Percentiles rank a stretch among this genome's conserved stretches.
Conservation (phyloP, 306 rosid species). For the Herpetospermum pedunculosum region DNA sequence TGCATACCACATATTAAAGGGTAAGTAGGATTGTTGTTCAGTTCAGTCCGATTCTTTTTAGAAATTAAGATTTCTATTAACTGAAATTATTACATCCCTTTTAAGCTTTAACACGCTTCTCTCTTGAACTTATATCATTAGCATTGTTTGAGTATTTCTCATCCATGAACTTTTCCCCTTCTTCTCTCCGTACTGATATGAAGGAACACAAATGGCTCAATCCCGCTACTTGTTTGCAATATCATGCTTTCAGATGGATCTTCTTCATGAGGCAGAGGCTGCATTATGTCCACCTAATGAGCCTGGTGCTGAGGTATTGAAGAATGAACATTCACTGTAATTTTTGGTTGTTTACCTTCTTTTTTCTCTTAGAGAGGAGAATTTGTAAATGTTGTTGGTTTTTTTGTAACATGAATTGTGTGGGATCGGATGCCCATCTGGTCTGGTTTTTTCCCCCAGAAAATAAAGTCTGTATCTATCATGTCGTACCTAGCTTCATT, state of each 20-base stretch:
- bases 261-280: conserved; percentile 82
- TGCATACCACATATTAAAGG: conserved; percentile 88
- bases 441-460: too few species aligned
- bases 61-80: neutral
- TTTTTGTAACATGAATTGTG: neutral
- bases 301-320: conserved; percentile 67
- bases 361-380: neutral
- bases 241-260: conserved; percentile 97
- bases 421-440: neutral
- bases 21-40: conserved; percentile 25
- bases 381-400: neutral
- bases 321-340: neutral
- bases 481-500: neutral
- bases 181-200: conserved; percentile 26
- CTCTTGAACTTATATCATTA: conserved; percentile 1
- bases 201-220: conserved; percentile 90
- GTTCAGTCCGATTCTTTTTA: neutral
- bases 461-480: neutral
- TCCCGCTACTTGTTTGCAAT: conserved; percentile 98
- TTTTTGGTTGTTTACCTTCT: neutral
- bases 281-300: conserved; percentile 81
- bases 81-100: neutral
- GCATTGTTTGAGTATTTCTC: conserved; percentile 14
- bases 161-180: conserved; percentile 16
- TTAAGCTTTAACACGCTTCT: neutral